A percentile compares a stretch with the other conserved stretches of the same genome.
Evolutionary conservation across 208 protist genomes (phyloP).

Genomic region (Vickermania ingenoplastis): DNA sequence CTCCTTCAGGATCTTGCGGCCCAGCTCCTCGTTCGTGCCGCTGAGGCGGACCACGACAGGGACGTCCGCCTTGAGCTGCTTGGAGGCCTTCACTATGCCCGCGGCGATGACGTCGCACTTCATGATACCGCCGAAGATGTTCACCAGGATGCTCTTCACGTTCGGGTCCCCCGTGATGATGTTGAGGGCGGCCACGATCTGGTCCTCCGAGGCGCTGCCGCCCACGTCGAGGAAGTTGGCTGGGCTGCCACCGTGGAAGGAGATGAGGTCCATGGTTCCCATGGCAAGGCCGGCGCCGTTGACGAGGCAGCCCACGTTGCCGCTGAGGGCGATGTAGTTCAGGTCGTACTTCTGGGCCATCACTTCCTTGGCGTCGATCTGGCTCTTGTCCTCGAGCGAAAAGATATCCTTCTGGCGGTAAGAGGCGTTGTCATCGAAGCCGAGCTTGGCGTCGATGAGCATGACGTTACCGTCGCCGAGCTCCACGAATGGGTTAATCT

Average conservation of each 20-base stretch:
- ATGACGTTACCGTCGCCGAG: slow-evolving; percentile 92
- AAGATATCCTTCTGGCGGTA: slow-evolving; percentile 98
- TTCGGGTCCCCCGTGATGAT: slow-evolving; percentile 94
- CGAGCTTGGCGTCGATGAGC: slow-evolving; percentile 98
- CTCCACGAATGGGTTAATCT: slow-evolving; percentile 99
- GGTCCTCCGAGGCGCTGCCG: slow-evolving; percentile 86
- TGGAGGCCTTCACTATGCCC: slow-evolving; percentile 91
- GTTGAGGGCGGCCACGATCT: slow-evolving; percentile 96
- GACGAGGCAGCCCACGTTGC: slow-evolving; percentile 97
- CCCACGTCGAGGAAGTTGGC: slow-evolving; percentile 99
- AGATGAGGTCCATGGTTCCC: slow-evolving; percentile 99
- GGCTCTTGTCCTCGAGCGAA: slow-evolving; percentile 86
- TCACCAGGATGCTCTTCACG: slow-evolving; percentile 96
- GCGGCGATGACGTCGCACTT: slow-evolving; percentile 97
- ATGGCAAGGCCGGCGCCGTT: slow-evolving; percentile 99
- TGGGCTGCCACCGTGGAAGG: slow-evolving; percentile 94
- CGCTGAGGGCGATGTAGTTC: slow-evolving; percentile 99
- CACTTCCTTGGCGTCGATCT: slow-evolving; percentile 95
- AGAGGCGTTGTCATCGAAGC: slow-evolving; percentile 98
- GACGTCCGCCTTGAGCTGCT: slow-evolving; percentile 80
- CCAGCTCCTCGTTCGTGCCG: slow-evolving; percentile 94
- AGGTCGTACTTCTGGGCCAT: slow-evolving; percentile 94
- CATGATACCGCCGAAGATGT: slow-evolving; percentile 99
- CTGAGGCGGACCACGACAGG: slow-evolving; percentile 93
- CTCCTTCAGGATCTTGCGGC: slow-evolving; percentile 91